Conservation (phyloP, 176 grass and related monocot genomes). For the Zea luxurians region DNA sequence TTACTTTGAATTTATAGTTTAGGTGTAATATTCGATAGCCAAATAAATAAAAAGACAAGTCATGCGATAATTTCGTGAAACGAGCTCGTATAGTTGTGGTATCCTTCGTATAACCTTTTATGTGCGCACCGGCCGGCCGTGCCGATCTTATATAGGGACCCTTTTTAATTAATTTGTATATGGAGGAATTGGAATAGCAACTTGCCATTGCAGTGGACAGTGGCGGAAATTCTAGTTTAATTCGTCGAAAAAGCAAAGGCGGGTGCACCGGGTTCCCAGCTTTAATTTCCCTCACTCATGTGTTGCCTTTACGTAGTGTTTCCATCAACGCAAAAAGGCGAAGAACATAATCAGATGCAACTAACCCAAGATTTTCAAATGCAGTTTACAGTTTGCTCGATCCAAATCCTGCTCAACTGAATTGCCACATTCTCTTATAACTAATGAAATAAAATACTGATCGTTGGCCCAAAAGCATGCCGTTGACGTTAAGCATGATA, state of each 20-base stretch:
- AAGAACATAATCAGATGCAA: slow-evolving; percentile 37
- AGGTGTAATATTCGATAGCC: no score
- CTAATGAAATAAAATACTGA: slow-evolving; percentile 16
- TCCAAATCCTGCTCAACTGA: slow-evolving; percentile 3
- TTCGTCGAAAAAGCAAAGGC: neutral
- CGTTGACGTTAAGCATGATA: neutral
- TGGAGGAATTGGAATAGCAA: neutral
- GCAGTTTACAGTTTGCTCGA: slow-evolving; percentile 40
- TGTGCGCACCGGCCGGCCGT: neutral
- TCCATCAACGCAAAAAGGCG: slow-evolving; percentile 37
- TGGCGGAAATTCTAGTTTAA: slow-evolving; percentile 24
- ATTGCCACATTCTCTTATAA: slow-evolving; percentile 16
- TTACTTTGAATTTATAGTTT: no score
- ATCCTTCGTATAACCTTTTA: no score
- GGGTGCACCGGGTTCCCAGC: slow-evolving; percentile 46
- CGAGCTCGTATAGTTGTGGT: no score
- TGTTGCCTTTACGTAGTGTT: slow-evolving; percentile 41
- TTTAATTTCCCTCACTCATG: slow-evolving; percentile 31
- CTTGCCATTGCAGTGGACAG: slow-evolving; percentile 1
- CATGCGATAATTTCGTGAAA: no score
- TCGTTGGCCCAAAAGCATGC: neutral
- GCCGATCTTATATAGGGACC: neutral
- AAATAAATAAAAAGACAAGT: no score
- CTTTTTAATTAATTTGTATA: neutral
- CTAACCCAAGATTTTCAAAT: slow-evolving; percentile 33